These are phyloP conservation scores for Saccharomycopsis sp. DNA, from an alignment of 805 yeast genomes.

Conservation along the genomic window DNA sequence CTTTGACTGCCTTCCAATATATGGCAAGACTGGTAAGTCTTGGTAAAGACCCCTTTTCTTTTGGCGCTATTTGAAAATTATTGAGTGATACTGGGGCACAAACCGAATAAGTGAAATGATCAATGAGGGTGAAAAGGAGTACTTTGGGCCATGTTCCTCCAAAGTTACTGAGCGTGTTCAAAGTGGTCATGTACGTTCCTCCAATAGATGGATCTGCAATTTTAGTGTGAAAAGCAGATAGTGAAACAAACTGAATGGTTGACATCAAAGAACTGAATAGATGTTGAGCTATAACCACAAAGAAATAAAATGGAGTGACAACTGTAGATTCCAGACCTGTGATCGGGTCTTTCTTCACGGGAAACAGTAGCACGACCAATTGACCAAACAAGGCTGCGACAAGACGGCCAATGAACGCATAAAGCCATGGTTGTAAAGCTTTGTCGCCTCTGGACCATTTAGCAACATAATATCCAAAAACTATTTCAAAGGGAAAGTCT, in stretches of 20 bases:
- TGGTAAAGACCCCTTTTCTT: background rate
- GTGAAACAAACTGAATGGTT: slow-evolving; percentile 90
- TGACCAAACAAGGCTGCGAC: slow-evolving; percentile 72
- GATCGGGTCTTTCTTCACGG: slow-evolving; percentile 33
- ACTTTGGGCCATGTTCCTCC: slow-evolving; percentile 98
- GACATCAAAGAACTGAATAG: slow-evolving; percentile 84
- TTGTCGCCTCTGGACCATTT: slow-evolving; percentile 77
- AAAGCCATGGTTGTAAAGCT: slow-evolving; percentile 83
- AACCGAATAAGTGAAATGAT: slow-evolving; percentile 59
- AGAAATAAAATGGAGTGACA: slow-evolving; percentile 49
- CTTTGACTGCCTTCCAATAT: background rate
- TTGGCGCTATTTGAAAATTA: background rate
- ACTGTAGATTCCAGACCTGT: slow-evolving; percentile 28
- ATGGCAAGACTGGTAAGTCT: background rate
- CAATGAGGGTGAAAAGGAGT: slow-evolving; percentile 74
- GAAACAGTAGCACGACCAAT: slow-evolving; percentile 64
- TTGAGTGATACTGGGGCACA: slow-evolving; percentile 39
- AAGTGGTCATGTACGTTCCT: slow-evolving; percentile 95
- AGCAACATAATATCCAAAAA: slow-evolving; percentile 94
- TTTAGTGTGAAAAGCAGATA: slow-evolving; percentile 90
- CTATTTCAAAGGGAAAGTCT: slow-evolving; percentile 92
- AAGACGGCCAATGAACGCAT: slow-evolving; percentile 78
- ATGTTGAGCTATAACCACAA: slow-evolving; percentile 75
- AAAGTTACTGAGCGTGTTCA: slow-evolving; percentile 84
- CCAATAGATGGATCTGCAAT: slow-evolving; percentile 95